These are phyloP conservation scores for Debaryomyces sp. DNA, from an alignment of 1,139 yeast genomes.

Conservation along the genomic window DNA sequence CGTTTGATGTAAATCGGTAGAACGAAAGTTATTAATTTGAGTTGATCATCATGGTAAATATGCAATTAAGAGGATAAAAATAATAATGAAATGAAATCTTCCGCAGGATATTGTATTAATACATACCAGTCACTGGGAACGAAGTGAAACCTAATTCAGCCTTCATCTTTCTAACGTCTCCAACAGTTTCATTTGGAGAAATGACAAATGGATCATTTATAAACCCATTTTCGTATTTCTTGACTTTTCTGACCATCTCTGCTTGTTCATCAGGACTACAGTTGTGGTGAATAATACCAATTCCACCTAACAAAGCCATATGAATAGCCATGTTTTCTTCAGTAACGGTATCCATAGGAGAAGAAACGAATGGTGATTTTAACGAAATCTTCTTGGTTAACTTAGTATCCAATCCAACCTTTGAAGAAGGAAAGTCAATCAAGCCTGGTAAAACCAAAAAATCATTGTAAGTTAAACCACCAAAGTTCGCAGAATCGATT, in stretches of 20 bases:
- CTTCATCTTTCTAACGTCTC: slow-evolving; percentile 76
- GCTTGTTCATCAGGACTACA: slow-evolving; percentile 97
- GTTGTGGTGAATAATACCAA: slow-evolving; percentile 98
- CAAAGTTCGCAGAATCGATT: slow-evolving; percentile 88
- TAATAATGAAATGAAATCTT: slow-evolving; percentile 13
- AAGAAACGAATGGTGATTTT: slow-evolving; percentile 93
- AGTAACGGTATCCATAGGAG: slow-evolving; percentile 99
- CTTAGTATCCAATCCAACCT: slow-evolving; percentile 77
- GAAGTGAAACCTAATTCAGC: slow-evolving; percentile 87
- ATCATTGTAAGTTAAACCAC: slow-evolving; percentile 98
- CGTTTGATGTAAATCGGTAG: slow-evolving; percentile 98
- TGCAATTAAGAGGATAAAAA: slow-evolving; percentile 8
- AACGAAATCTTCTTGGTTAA: slow-evolving; percentile 89
- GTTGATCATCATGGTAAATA: slow-evolving; percentile 60
- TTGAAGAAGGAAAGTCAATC: slow-evolving; percentile 82
- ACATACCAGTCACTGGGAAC: slow-evolving; percentile 99
- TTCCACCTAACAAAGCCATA: slow-evolving; percentile 98
- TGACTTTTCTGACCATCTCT: slow-evolving; percentile 95
- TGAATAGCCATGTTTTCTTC: slow-evolving; percentile 97
- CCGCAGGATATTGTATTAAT: slow-evolving; percentile 9
- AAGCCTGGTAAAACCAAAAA: slow-evolving; percentile 94
- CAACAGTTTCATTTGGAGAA: slow-evolving; percentile 74
- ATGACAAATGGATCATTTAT: slow-evolving; percentile 93
- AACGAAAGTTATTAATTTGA: slow-evolving; percentile 90
- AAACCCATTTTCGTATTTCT: slow-evolving; percentile 96